Percentiles rank a stretch among this genome's conserved stretches.
phyloP scores from a whole-genome alignment of 73 alveolate genomes.

The Blepharisma japonicum region DNA sequence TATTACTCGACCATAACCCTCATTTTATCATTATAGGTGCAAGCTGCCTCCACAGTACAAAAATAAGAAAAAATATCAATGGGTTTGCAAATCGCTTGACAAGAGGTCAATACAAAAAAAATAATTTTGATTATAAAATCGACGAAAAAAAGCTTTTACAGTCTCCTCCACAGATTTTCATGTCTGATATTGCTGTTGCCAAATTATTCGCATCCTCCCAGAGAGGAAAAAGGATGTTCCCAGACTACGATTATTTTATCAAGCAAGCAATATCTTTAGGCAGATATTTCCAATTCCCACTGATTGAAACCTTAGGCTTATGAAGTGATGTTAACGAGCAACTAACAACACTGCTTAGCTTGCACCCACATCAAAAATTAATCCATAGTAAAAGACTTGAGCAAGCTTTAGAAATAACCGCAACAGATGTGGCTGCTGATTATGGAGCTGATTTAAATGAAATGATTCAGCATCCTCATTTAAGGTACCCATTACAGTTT shows the following conservation, averaged over 20 bases:
- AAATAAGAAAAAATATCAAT: background rate
- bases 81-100: background rate
- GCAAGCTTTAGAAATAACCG: slow-evolving; percentile 52
- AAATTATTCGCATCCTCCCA: slow-evolving; percentile 22
- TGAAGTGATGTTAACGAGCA: slow-evolving; percentile 25
- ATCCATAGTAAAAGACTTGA: slow-evolving; percentile 46
- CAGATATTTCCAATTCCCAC: background rate
- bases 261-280: slow-evolving; percentile 22
- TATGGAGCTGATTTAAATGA: slow-evolving; percentile 35
- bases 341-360: background rate
- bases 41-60: background rate
- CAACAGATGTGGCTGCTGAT: slow-evolving; percentile 47
- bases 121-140: background rate
- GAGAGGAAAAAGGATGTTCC: slow-evolving; percentile 29
- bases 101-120: background rate
- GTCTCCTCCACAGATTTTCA: background rate
- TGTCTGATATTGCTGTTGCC: slow-evolving; percentile 18
- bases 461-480: slow-evolving; percentile 66
- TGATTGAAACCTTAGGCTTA: slow-evolving; percentile 27
- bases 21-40: slow-evolving; percentile 24
- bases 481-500: slow-evolving; percentile 59
- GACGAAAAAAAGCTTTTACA: background rate
- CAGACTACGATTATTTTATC: background rate
- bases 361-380: slow-evolving; percentile 1
- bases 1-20: slow-evolving; percentile 9